Percentiles rank a stretch among this genome's conserved stretches.
Conservation (phyloP, 495 filamentous ascomycete genomes). For the Bathelium albidoporum region DNA sequence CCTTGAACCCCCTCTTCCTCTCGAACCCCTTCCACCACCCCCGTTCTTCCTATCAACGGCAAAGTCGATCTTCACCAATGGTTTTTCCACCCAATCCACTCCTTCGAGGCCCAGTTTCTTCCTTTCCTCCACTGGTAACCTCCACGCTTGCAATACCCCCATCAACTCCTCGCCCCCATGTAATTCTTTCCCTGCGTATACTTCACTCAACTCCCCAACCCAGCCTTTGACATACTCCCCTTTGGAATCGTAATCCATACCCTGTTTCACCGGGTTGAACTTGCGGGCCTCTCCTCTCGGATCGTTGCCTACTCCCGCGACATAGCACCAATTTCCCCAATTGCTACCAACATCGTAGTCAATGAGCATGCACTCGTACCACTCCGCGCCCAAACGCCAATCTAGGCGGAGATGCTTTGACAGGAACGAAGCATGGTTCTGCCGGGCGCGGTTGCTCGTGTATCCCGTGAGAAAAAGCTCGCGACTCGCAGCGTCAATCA, state of each 20-base stretch:
- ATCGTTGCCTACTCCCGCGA: conserved; percentile 64
- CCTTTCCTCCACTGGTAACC: conserved; percentile 41
- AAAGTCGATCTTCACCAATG: conserved; percentile 48
- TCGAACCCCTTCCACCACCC: conserved; percentile 17
- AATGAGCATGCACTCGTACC: conserved; percentile 59
- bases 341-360: conserved; percentile 65
- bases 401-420: conserved; percentile 60
- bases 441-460: conserved; percentile 57
- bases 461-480: conserved; percentile 63
- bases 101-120: conserved; percentile 40
- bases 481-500: conserved; percentile 61
- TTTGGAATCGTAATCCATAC: conserved; percentile 54
- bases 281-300: conserved; percentile 51
- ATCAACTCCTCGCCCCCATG: conserved; percentile 34
- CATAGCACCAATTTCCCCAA: conserved; percentile 73
- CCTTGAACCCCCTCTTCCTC: conserved; percentile 18
- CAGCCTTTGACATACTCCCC: conserved; percentile 57
- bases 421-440: conserved; percentile 64
- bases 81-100: conserved; percentile 44
- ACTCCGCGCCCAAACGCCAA: conserved; percentile 68
- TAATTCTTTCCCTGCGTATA: conserved; percentile 20
- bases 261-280: conserved; percentile 67
- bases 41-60: conserved; percentile 34
- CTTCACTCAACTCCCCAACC: conserved; percentile 48
- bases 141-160: conserved; percentile 56